Percentiles rank a stretch among this genome's conserved stretches.
These are phyloP conservation scores for Ophiocordyceps camponoti-leonardi DNA, from an alignment of 2,329 filamentous ascomycete genomes.

Conservation along the genomic window DNA sequence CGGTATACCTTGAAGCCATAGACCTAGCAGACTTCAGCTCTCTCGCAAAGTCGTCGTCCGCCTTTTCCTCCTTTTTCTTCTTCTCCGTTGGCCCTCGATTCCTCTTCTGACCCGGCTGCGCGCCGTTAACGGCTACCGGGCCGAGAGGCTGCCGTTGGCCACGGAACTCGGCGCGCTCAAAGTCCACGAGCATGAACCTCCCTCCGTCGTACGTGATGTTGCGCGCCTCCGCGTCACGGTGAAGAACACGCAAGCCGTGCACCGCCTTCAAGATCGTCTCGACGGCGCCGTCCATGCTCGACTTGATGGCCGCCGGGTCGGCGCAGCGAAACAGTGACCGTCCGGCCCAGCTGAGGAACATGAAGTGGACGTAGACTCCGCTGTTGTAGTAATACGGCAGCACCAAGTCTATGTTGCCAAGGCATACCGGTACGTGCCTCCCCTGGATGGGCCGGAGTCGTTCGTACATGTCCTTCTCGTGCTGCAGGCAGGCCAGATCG, in stretches of 20 bases:
- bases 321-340: constrained; percentile 1
- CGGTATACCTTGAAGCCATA: too few relatives aligned
- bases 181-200: constrained; percentile 15
- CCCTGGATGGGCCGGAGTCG: constrained; percentile 14
- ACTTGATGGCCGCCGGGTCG: background rate
- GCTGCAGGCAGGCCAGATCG: constrained; percentile 7
- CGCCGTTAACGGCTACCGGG: constrained; percentile 4
- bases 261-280: constrained; percentile 3
- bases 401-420: constrained; percentile 11
- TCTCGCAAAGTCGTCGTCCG: too few relatives aligned
- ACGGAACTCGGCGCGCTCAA: constrained; percentile 11
- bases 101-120: constrained; percentile 7
- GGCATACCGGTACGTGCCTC: constrained; percentile 16
- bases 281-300: constrained; percentile 1
- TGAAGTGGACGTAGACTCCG: background rate
- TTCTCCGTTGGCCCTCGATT: constrained; percentile 2
- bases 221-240: constrained; percentile 11
- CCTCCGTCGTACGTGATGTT: constrained; percentile 15
- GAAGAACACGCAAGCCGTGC: constrained; percentile 8
- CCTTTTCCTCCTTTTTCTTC: too few relatives aligned
- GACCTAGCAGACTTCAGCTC: too few relatives aligned
- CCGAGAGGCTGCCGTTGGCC: constrained; percentile 6
- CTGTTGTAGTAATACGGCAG: background rate
- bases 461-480: constrained; percentile 16
- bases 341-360: background rate